phyloP scores from a whole-genome alignment of 805 yeast genomes.

The Barnettozyma californica region DNA sequence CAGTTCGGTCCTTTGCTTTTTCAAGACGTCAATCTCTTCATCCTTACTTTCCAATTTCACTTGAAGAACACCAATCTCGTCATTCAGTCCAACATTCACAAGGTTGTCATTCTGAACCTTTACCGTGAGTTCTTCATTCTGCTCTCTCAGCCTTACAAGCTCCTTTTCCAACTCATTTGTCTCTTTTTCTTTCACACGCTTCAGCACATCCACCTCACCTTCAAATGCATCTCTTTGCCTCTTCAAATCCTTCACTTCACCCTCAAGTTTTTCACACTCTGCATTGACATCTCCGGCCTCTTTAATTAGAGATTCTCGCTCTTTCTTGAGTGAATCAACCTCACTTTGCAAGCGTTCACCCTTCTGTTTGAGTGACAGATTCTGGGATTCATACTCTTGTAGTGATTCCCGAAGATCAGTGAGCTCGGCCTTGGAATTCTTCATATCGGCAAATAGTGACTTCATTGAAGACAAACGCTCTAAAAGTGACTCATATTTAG shows the following conservation, averaged over 20 bases:
- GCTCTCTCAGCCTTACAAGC: conserved; percentile 33
- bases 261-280: conserved; percentile 7
- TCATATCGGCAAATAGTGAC: conserved; percentile 65
- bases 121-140: conserved; percentile 33
- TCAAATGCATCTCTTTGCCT: conserved; percentile 43
- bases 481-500: conserved; percentile 56
- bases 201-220: conserved; percentile 48
- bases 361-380: conserved; percentile 30
- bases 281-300: conserved; percentile 6
- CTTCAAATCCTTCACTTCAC: conserved; percentile 17
- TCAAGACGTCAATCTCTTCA: not conserved
- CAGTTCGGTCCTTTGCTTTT: conserved; percentile 11
- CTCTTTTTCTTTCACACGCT: conserved; percentile 17
- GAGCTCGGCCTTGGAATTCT: conserved; percentile 59
- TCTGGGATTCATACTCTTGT: conserved; percentile 40
- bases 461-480: conserved; percentile 70
- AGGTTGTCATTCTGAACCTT: conserved; percentile 32
- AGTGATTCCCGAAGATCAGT: conserved; percentile 49
- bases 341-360: conserved; percentile 30
- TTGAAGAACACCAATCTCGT: conserved; percentile 32
- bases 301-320: conserved; percentile 18
- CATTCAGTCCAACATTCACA: conserved; percentile 30
- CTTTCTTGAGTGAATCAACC: conserved; percentile 28
- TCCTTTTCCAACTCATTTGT: conserved; percentile 30
- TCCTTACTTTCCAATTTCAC: conserved; percentile 1